Evolutionary conservation across 1,284 basidiomycete species (phyloP).

Genomic region (Meripilus lineatus): DNA sequence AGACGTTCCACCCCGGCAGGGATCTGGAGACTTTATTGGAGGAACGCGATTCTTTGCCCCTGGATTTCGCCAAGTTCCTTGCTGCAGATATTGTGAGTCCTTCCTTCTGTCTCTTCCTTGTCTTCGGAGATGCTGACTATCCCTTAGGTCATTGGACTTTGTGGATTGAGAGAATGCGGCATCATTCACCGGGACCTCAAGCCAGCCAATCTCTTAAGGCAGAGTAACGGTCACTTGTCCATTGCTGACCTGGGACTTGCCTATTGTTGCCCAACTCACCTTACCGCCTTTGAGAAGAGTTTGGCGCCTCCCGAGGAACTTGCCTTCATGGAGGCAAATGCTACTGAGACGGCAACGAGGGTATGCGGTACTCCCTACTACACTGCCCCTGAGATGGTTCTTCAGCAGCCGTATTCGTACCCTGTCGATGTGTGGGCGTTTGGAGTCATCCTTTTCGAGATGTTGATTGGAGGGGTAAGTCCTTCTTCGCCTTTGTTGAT

Average conservation of each 20-base stretch:
- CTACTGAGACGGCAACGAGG: background rate
- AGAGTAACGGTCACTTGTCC: background rate
- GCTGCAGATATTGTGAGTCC: background rate
- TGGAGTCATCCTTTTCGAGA: conserved; percentile 46
- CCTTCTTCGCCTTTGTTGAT: too few relatives aligned
- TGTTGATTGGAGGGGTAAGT: conserved; percentile 49
- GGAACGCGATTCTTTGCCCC: background rate
- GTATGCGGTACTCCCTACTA: conserved; percentile 60
- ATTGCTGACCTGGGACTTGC: background rate
- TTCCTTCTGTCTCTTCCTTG: background rate
- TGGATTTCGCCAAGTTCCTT: background rate
- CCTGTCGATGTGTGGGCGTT: conserved; percentile 65
- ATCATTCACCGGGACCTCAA: background rate
- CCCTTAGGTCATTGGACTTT: background rate
- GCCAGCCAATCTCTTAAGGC: background rate
- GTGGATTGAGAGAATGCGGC: background rate
- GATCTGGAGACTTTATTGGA: background rate
- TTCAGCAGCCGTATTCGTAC: conserved; percentile 62
- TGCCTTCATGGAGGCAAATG: background rate
- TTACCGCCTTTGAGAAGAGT: background rate
- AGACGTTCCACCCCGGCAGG: background rate
- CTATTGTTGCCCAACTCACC: too few relatives aligned
- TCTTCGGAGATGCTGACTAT: background rate
- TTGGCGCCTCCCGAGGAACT: background rate
- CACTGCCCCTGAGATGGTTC: conserved; percentile 59